These are phyloP conservation scores for Rhododendron henanense DNA, from an alignment of 148 eudicot genomes.

Conservation along the genomic window DNA sequence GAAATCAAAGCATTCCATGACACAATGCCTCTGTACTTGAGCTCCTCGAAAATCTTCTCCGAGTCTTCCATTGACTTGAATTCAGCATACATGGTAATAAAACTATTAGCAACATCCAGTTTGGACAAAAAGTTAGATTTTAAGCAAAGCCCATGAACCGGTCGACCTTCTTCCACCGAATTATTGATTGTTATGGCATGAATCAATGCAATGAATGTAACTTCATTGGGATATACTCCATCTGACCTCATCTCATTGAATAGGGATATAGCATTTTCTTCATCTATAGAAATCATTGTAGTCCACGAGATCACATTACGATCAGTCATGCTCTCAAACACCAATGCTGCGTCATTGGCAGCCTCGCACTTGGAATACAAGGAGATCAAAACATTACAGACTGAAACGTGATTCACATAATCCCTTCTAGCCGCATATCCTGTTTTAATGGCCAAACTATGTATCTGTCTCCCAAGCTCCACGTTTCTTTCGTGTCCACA, in stretches of 20 bases:
- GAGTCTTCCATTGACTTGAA: slow-evolving; percentile 59
- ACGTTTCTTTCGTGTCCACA: slow-evolving; percentile 62
- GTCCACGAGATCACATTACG: slow-evolving; percentile 92
- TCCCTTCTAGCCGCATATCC: slow-evolving; percentile 58
- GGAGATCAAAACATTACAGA: slow-evolving; percentile 75
- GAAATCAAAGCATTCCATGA: slow-evolving; percentile 87
- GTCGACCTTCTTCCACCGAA: slow-evolving; percentile 55
- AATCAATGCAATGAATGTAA: slow-evolving; percentile 64
- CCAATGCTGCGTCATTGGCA: slow-evolving; percentile 48
- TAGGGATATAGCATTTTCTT: slow-evolving; percentile 50
- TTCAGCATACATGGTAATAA: slow-evolving; percentile 85
- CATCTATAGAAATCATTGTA: slow-evolving; percentile 67
- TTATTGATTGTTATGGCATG: slow-evolving; percentile 53
- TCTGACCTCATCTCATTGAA: slow-evolving; percentile 66
- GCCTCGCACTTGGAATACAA: slow-evolving; percentile 67
- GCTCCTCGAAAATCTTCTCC: slow-evolving; percentile 56
- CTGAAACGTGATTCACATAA: slow-evolving; percentile 39
- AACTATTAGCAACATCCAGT: slow-evolving; percentile 63
- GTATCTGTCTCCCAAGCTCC: slow-evolving; percentile 58
- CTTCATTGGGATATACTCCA: slow-evolving; percentile 73
- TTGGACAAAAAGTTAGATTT: slow-evolving; percentile 55
- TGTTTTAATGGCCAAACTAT: slow-evolving; percentile 50
- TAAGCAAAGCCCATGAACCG: slow-evolving; percentile 67
- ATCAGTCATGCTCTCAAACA: slow-evolving; percentile 48
- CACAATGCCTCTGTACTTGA: slow-evolving; percentile 41